A percentile compares a stretch with the other conserved stretches of the same genome.
phyloP scores from a whole-genome alignment of 2,329 filamentous ascomycete species.

The Exophiala viscosa region DNA sequence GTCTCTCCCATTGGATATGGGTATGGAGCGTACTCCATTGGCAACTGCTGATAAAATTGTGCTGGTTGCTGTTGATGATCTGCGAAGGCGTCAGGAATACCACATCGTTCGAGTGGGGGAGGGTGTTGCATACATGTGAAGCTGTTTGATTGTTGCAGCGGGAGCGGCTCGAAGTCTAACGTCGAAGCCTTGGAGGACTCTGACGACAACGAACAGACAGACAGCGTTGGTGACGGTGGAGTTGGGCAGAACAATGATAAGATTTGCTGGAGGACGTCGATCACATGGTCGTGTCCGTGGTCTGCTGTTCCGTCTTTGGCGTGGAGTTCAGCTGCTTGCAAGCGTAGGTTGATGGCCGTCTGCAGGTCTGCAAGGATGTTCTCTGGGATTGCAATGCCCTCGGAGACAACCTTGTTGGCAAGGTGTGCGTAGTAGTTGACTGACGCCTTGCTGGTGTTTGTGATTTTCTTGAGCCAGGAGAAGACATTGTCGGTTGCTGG shows the following conservation, averaged over 20 bases:
- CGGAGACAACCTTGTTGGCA: conserved; percentile 2
- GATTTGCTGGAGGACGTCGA: conserved; percentile 7
- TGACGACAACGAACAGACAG: background rate
- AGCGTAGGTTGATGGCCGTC: conserved; percentile 7
- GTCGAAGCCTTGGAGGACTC: no score
- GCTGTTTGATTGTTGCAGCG: no score
- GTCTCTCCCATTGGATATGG: background rate
- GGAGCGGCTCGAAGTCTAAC: no score
- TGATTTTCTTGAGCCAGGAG: conserved; percentile 5
- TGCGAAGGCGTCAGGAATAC: no score
- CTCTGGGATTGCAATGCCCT: conserved; percentile 10
- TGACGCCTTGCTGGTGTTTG: background rate
- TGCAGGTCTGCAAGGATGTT: conserved; percentile 12
- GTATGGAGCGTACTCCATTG: background rate
- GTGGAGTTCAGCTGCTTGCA: background rate
- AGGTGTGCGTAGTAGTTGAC: conserved; percentile 8
- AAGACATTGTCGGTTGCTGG: conserved; percentile 30
- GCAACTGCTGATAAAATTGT: no score
- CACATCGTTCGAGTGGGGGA: no score
- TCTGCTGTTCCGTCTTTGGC: conserved; percentile 1
- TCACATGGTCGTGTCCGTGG: conserved; percentile 7
- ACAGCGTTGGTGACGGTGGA: background rate
- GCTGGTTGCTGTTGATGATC: no score
- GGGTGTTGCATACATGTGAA: no score
- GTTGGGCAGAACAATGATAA: conserved; percentile 1